phyloP scores from a whole-genome alignment of 352 stramenopile genomes.

The Globisporangium orthogonon region DNA sequence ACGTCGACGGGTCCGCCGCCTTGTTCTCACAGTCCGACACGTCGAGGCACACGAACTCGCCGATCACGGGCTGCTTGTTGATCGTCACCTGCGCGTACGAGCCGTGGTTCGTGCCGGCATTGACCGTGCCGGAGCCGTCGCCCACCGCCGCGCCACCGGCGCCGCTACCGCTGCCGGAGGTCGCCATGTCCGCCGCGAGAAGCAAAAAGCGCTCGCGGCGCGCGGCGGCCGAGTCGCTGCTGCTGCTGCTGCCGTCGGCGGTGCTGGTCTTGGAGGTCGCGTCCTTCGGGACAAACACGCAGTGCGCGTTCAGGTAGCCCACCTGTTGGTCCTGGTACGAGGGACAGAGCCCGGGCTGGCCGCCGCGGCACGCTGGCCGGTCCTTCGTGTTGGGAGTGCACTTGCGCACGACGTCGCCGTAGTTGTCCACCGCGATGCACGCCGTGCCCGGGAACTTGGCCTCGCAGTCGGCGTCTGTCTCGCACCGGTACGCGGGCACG shows the following conservation, averaged over 20 bases:
- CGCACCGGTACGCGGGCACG: conserved; percentile 38
- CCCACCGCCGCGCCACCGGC: conserved; percentile 4
- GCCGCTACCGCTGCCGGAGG: conserved; percentile 3
- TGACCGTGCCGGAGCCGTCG: conserved; percentile 7
- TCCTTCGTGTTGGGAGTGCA: conserved; percentile 78
- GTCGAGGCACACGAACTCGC: conserved; percentile 26
- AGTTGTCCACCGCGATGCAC: conserved; percentile 77
- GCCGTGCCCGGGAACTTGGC: conserved; percentile 56
- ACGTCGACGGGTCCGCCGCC: conserved; percentile 7
- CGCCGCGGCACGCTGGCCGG: conserved; percentile 66
- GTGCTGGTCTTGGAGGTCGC: conserved; percentile 6
- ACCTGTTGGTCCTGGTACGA: conserved; percentile 70
- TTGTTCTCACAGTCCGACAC: conserved; percentile 37
- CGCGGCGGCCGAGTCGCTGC: not conserved
- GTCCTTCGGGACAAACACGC: conserved; percentile 72
- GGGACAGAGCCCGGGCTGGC: conserved; percentile 62
- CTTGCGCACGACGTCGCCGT: conserved; percentile 65
- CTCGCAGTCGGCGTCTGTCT: conserved; percentile 65
- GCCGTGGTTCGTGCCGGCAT: conserved; percentile 18
- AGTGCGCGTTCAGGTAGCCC: conserved; percentile 78
- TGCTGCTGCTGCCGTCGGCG: conserved; percentile 6
- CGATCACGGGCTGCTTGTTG: conserved; percentile 38
- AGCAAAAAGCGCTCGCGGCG: conserved; percentile 13
- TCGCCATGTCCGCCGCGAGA: conserved; percentile 7
- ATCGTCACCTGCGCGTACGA: conserved; percentile 52